Percentiles rank a stretch among this genome's conserved stretches.
These are phyloP conservation scores for Tylopilus felleus DNA, from an alignment of 768 basidiomycete genomes.

Conservation along the genomic window DNA sequence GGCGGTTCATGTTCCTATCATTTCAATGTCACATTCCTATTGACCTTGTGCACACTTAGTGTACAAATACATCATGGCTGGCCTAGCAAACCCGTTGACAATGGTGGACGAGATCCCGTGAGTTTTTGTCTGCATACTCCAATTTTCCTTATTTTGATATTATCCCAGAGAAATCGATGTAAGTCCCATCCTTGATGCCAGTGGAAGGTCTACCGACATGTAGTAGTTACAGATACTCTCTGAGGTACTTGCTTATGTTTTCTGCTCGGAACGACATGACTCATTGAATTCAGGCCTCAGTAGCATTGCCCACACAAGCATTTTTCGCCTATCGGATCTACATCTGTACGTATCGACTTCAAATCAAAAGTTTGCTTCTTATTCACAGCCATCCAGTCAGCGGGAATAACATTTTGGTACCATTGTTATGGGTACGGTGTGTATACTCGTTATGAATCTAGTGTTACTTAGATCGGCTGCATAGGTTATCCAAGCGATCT, in stretches of 20 bases:
- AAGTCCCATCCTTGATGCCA: neutral
- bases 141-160: neutral
- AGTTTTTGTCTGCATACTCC: neutral
- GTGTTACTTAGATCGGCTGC: neutral
- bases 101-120: neutral
- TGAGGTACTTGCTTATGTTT: neutral
- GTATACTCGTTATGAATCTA: neutral
- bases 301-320: neutral
- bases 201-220: neutral
- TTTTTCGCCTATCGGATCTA: conserved; percentile 11
- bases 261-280: no score
- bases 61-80: conserved; percentile 4
- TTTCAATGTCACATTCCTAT: neutral
- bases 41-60: neutral
- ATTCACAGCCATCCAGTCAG: conserved; percentile 3
- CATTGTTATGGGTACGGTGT: conserved; percentile 9
- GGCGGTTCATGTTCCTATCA: conserved; percentile 3
- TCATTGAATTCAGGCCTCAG: neutral
- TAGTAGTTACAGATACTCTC: conserved; percentile 7
- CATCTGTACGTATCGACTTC: neutral
- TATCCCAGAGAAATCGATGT: conserved; percentile 9
- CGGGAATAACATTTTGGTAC: neutral
- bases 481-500: neutral
- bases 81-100: neutral
- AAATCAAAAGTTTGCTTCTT: no score